phyloP scores from a whole-genome alignment of 495 filamentous ascomycete species.

The Staphylotrichum longicolle region DNA sequence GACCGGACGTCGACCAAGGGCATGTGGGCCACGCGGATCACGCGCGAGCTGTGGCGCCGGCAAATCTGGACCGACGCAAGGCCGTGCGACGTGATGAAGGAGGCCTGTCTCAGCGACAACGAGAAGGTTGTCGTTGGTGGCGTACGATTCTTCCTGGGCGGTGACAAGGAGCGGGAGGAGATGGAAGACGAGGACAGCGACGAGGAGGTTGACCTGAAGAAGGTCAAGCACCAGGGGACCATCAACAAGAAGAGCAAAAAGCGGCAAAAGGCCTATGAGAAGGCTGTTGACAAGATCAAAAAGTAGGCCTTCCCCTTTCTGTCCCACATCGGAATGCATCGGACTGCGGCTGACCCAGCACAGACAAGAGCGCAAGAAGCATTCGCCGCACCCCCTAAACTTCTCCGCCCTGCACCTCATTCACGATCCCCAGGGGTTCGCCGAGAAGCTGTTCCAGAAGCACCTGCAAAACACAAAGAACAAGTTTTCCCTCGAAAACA shows the following conservation, averaged over 20 bases:
- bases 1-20: slow-evolving; percentile 81
- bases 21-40: slow-evolving; percentile 70
- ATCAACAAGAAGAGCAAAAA: slow-evolving; percentile 98
- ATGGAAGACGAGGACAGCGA: slow-evolving; percentile 85
- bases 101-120: slow-evolving; percentile 76
- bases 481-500: slow-evolving; percentile 86
- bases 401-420: slow-evolving; percentile 94
- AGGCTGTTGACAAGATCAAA: slow-evolving; percentile 70
- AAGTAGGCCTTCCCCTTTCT: slow-evolving; percentile 16
- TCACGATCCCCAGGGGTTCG: slow-evolving; percentile 93
- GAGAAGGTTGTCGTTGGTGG: slow-evolving; percentile 86
- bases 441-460: slow-evolving; percentile 84
- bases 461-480: slow-evolving; percentile 84
- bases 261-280: slow-evolving; percentile 71
- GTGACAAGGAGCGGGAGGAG: slow-evolving; percentile 91
- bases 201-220: slow-evolving; percentile 73
- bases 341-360: slow-evolving; percentile 27
- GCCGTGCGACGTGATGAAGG: slow-evolving; percentile 92
- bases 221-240: slow-evolving; percentile 74
- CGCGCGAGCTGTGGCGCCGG: slow-evolving; percentile 43
- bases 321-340: no score
- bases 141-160: slow-evolving; percentile 91
- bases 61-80: slow-evolving; percentile 58
- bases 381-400: slow-evolving; percentile 79
- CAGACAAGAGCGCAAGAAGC: slow-evolving; percentile 84